Conservation (phyloP, 257 asterid species). For the Pogostemon cablin region DNA sequence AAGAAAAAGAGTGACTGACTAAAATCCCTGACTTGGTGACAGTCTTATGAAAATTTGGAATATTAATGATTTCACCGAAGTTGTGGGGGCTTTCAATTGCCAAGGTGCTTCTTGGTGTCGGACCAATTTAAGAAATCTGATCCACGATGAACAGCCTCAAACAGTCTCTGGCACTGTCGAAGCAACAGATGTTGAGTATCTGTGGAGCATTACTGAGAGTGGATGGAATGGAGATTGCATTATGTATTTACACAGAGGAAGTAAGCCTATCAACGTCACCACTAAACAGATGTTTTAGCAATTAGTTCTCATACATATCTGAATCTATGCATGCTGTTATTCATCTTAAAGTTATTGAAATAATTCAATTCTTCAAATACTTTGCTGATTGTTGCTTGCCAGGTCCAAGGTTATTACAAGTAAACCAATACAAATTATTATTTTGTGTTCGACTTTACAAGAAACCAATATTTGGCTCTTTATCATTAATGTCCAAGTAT, state of each 20-base stretch:
- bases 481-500: background rate
- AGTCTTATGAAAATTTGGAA: slow-evolving; percentile 82
- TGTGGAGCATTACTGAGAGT: slow-evolving; percentile 51
- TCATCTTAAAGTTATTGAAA: background rate
- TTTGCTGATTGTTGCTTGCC: background rate
- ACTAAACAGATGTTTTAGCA: background rate
- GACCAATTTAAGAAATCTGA: slow-evolving; percentile 47
- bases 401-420: background rate
- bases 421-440: background rate
- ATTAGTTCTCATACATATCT: background rate
- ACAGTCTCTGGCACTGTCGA: slow-evolving; percentile 44
- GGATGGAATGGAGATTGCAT: slow-evolving; percentile 67
- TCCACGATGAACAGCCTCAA: slow-evolving; percentile 63
- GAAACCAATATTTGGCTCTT: too few relatives aligned
- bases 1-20: background rate
- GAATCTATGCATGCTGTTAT: background rate
- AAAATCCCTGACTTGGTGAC: slow-evolving; percentile 23
- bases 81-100: slow-evolving; percentile 70
- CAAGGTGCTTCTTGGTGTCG: slow-evolving; percentile 82
- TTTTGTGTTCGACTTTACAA: background rate
- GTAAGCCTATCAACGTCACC: slow-evolving; percentile 39
- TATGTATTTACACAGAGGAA: slow-evolving; percentile 61
- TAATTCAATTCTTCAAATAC: background rate
- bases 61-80: slow-evolving; percentile 62
- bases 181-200: slow-evolving; percentile 59